Base-by-base conservation (phyloP, 2,329 filamentous ascomycete genomes). In the Trichoderma harzianum region DNA sequence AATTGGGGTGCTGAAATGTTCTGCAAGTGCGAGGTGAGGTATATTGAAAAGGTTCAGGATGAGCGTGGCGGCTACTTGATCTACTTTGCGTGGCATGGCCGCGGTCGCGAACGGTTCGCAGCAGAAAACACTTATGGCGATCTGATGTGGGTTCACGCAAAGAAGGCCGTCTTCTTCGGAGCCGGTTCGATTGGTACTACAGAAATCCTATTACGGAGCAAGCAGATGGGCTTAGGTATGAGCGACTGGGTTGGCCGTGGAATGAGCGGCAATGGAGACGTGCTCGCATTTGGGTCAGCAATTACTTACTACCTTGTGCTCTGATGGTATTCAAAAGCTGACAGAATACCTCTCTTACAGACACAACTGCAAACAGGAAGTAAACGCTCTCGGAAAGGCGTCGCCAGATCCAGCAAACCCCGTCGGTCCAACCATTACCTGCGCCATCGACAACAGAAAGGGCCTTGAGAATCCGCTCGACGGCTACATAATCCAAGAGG, bases 1-100 rank as follows among this genome's bases (percentile, higher is more conserved):
- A 91, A 91, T 76, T 91, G 89, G 89, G 91, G 90, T 10, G 89
- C 90, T 14, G 90, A 92, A 76, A 88, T 92, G 79, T 92, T 92
- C 74, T 92, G 90, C 78, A 86, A 90, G 75, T 90, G 89, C 73
- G 89, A 92, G 78, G 90, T 92, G 2, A 84, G 88, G 58, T 87
- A 91, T 76, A 82, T 92, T 65, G 85, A 87, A 70, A 86, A 89
- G 77, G 84, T 85, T 55, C 82, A 82, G 1, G 77, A 78, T 14
- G 61, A 36, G 0, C 79, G 80, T 14, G 72, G 85, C 16, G 90
- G 90, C 1, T 92, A 91, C 77, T 82, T 90, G 24, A 81, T 92
- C 32, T 91, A 87, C 79, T 92, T 90, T 77, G 86, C 88, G 14
- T 91, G 89, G 89, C 88, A 91, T 76, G 88, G 88, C 5, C 82